phyloP scores from a whole-genome alignment of 768 basidiomycete species.

The Gymnopilus dilepis region DNA sequence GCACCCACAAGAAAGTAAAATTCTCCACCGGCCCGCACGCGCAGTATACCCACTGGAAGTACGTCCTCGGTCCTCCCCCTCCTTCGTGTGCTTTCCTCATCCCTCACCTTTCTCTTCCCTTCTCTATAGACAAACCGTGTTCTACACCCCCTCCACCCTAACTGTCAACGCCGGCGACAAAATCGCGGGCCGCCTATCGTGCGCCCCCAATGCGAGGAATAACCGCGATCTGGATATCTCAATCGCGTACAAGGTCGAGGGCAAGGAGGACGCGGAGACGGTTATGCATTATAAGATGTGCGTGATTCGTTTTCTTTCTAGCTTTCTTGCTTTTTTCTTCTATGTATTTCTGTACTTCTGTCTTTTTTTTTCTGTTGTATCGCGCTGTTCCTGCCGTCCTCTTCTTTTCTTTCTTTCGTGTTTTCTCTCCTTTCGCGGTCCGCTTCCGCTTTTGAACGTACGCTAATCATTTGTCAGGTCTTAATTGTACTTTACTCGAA shows the following conservation, averaged over 20 bases:
- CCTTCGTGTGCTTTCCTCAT: neutral
- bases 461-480: constrained; percentile 80
- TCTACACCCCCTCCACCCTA: constrained; percentile 88
- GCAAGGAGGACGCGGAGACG: constrained; percentile 37
- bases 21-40: constrained; percentile 99
- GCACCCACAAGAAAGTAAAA: constrained; percentile 92
- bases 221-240: constrained; percentile 94
- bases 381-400: neutral
- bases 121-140: constrained; percentile 86
- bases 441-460: constrained; percentile 35
- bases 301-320: constrained; percentile 45
- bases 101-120: neutral
- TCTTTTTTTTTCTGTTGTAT: neutral
- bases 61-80: constrained; percentile 37
- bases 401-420: neutral
- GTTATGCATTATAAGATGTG: constrained; percentile 84
- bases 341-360: neutral
- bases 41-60: constrained; percentile 97
- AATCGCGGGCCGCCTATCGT: constrained; percentile 74
- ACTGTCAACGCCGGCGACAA: constrained; percentile 72
- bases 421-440: constrained; percentile 15
- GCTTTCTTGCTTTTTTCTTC: constrained; percentile 30
- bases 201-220: constrained; percentile 91
- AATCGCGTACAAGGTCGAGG: constrained; percentile 65
- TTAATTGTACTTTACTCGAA: constrained; percentile 45